Evolutionary conservation across 1,139 yeast genomes (phyloP).

Genomic region (Cylindricascospora bacillispora): DNA sequence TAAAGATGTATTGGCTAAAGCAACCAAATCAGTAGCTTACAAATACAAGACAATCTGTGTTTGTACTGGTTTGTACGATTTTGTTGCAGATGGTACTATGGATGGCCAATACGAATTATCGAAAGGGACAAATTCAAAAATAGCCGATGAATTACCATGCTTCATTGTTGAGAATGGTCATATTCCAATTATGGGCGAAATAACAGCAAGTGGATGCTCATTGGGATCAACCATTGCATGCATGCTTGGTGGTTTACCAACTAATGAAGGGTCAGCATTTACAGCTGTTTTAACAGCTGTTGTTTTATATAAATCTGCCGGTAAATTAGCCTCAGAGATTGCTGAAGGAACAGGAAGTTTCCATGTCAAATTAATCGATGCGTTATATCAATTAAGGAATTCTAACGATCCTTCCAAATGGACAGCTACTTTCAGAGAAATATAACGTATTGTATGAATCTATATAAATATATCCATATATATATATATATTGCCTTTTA

Average conservation of each 20-base stretch:
- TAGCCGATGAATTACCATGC: constrained; percentile 23
- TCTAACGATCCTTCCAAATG: constrained; percentile 19
- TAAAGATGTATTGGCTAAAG: constrained; percentile 23
- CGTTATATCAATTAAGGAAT: constrained; percentile 14
- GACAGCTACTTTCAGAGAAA: constrained; percentile 5
- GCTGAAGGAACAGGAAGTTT: constrained; percentile 23
- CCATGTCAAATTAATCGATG: constrained; percentile 21
- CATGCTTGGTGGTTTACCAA: constrained; percentile 34
- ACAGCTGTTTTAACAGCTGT: constrained; percentile 50
- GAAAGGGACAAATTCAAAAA: constrained; percentile 10
- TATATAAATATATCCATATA: neutral
- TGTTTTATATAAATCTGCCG: constrained; percentile 50
- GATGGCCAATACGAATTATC: constrained; percentile 16
- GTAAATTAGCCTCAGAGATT: constrained; percentile 34
- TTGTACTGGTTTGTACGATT: constrained; percentile 47
- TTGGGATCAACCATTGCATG: constrained; percentile 65
- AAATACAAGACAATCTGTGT: constrained; percentile 55
- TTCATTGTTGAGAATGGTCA: constrained; percentile 42
- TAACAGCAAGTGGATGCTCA: constrained; percentile 89
- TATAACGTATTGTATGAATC: neutral
- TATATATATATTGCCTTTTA: neutral
- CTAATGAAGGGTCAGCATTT: constrained; percentile 27
- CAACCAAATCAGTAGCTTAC: constrained; percentile 42
- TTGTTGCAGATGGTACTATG: constrained; percentile 33
- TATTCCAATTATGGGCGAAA: constrained; percentile 47